Conservation (phyloP, 2,329 filamentous ascomycete species). For the Microdochium bolleyi region DNA sequence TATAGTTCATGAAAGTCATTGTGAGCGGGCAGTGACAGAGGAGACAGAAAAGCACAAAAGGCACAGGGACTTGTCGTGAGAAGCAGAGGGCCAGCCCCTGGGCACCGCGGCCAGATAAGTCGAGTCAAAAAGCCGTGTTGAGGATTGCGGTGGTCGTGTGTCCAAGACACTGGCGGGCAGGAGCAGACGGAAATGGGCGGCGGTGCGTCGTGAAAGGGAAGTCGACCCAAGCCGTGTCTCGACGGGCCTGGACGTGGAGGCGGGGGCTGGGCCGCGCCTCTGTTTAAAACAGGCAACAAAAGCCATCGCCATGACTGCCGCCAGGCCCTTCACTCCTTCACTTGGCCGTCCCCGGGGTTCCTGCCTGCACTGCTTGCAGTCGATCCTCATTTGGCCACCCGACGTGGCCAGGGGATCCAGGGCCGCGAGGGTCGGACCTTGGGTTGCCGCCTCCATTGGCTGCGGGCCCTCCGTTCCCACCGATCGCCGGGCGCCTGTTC, state of each 20-base stretch:
- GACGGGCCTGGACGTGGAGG: too few relatives aligned
- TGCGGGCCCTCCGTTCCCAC: not conserved
- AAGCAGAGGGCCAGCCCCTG: not conserved
- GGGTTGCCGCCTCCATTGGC: not conserved
- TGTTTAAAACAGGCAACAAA: too few relatives aligned
- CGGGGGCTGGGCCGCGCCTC: not conserved
- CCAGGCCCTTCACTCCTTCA: not conserved
- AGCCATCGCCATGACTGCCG: too few relatives aligned
- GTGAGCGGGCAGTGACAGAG: not conserved
- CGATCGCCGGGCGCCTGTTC: not conserved
- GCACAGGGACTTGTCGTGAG: not conserved
- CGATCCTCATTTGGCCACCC: not conserved
- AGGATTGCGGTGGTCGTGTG: not conserved
- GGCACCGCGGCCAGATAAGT: not conserved
- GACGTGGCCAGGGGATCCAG: not conserved
- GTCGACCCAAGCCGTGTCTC: not conserved
- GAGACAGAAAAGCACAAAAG: not conserved
- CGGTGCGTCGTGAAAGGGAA: not conserved
- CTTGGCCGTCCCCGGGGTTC: too few relatives aligned
- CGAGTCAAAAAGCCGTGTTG: not conserved
- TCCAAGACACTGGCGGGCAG: not conserved
- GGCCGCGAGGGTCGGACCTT: not conserved
- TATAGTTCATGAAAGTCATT: conserved; percentile 3
- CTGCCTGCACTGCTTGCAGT: not conserved
- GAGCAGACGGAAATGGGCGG: not conserved